Base-by-base conservation (phyloP, 129 eudicot species). In the Dittrichia graveolens region DNA sequence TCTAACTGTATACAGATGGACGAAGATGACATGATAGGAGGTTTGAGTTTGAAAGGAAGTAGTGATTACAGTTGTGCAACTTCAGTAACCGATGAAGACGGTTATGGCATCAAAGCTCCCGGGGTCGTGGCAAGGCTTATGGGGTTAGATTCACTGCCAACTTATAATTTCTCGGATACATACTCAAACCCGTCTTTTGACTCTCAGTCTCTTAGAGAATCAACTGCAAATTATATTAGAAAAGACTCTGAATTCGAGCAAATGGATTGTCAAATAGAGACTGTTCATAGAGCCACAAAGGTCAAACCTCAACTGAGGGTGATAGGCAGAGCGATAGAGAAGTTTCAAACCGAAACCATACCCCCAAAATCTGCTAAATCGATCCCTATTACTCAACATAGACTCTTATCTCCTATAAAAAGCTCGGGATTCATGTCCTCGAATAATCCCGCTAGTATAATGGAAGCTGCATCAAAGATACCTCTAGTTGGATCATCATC, bases 351-450 rank as follows among this genome's bases (percentile, higher is more conserved):
- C 0, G 97, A 94, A 85, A 78, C 77, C 56, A 81, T 94, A 71
- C 98, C 96, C 35, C 96, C 97, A 18, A 94, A 75, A 82, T 94
- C 96, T 1, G 98, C 98, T 69, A 94, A 86, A 83, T 85, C 96
- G 1, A 86, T 90, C 42, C 94, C 97, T 15, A 78, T 86, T 37
- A 90, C 94, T 18, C 96, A 81, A 48, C 86, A 94, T 65, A 90
- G 86, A 65, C 92, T 88, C 66, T 82, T 90, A 56, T 94, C 98
- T 42, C 98, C 98, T n/a, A 88, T 94, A 41, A 94, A 88, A 71
- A 84, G 83, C 42, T 73, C 88, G 4, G 75, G 80, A 58, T 90
- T 72, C 14, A 61, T 79, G 68, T 86, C 96, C 2, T 83, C 93
- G 11, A 82, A 79, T 50, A 85, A 88, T 74, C 95, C 84, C n/a